Conservation (phyloP, 345 rosid genomes). For the Cardiospermum halicacabum region DNA sequence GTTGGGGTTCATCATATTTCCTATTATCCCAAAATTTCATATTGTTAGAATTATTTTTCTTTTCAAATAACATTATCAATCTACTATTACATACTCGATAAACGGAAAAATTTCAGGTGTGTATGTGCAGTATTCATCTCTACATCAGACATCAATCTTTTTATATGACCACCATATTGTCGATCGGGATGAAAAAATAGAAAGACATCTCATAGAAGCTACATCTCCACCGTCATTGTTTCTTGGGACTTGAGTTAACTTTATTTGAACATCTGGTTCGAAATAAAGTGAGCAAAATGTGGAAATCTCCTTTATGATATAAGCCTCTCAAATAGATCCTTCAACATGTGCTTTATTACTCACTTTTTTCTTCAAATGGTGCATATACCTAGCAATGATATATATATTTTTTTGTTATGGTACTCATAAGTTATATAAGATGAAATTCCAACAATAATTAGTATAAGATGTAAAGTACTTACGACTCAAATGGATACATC, state of each 20-base stretch:
- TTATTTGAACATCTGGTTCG: neutral
- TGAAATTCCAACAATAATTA: too few species aligned
- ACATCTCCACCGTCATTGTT: neutral
- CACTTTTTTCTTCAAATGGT: neutral
- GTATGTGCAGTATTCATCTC: too few species aligned
- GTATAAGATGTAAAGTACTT: neutral
- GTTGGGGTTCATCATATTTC: too few species aligned
- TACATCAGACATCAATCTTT: too few species aligned
- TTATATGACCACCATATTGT: too few species aligned
- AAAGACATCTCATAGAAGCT: neutral
- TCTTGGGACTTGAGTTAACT: neutral
- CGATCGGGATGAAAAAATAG: too few species aligned
- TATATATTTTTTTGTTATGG: neutral
- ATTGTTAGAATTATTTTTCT: too few species aligned
- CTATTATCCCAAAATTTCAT: too few species aligned
- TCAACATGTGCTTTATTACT: neutral
- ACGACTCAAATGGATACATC: slow-evolving; percentile 7
- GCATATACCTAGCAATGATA: neutral
- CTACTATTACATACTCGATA: too few species aligned
- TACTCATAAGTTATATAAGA: neutral
- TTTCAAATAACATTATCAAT: too few species aligned
- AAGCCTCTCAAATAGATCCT: neutral
- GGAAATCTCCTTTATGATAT: neutral
- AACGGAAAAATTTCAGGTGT: too few species aligned
- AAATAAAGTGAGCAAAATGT: neutral